Evolutionary conservation across 345 rosid species (phyloP).

Genomic region (Barbarea vulgaris): DNA sequence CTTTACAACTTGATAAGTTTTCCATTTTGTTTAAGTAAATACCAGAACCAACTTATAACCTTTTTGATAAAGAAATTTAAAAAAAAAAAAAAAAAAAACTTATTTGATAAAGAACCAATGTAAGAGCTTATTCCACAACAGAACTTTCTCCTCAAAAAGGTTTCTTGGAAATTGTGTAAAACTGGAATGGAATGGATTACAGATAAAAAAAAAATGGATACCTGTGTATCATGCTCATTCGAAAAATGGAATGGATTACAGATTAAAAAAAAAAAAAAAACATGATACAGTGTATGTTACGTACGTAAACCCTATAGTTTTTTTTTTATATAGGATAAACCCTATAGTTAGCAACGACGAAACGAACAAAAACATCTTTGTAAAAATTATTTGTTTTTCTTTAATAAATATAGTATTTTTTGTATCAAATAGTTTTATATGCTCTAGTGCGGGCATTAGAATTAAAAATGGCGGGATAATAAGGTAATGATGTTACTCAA

Average conservation of each 20-base stretch:
- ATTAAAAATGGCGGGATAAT: constrained; percentile 23
- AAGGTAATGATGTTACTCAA: constrained; percentile 34
- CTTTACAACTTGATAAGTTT: constrained; percentile 26
- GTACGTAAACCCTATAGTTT: too few species aligned
- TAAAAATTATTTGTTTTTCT: neutral
- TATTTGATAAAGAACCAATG: constrained; percentile 10
- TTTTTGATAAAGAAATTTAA: neutral
- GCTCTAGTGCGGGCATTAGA: constrained; percentile 11
- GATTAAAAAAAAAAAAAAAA: too few species aligned
- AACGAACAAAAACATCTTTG: neutral
- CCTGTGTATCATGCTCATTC: too few species aligned
- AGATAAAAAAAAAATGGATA: too few species aligned
- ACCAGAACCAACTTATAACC: neutral
- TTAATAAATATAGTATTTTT: neutral
- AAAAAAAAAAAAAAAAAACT: too few species aligned
- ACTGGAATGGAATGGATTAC: too few species aligned
- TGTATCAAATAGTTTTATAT: neutral
- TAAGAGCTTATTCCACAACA: constrained; percentile 3
- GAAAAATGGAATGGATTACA: too few species aligned
- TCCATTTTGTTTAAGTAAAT: neutral
- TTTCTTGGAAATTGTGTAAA: constrained; percentile 2
- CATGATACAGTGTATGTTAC: too few species aligned
- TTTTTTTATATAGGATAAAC: too few species aligned
- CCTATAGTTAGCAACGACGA: neutral
- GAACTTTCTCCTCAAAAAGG: neutral